Base-by-base conservation (phyloP, 768 basidiomycete species). In the Lentinus tigrinus region DNA sequence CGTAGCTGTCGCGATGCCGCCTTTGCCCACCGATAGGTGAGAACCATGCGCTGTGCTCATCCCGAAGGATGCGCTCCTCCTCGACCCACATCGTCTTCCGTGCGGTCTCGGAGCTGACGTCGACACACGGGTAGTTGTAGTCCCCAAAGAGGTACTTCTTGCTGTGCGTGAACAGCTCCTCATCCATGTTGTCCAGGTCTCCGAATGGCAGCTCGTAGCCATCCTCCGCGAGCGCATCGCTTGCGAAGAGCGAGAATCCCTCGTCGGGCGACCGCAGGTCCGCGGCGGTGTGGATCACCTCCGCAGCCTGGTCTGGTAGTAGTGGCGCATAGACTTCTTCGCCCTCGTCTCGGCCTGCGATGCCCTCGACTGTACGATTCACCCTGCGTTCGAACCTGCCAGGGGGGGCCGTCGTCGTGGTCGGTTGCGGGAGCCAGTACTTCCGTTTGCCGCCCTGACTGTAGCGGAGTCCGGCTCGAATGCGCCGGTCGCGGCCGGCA, bases 381-480 rank as follows among this genome's bases (percentile, higher is more conserved):
- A 81, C 66, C 1, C 75, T 70, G 23, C 80, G 69, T 61, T 77
- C 77, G 14, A 76, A 61, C 24, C 71, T 72, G 28, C 78, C 77
- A 14, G 74, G 71, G 3, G 75, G 75, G 8, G 71, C 71, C 23
- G 70, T 74, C 7, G 74, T 69, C 38, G 76, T 65, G 24, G 71
- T 76, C 0, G 84, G 81, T 65, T 87, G 85, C 0, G 95, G 94
- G 9, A 99, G 78, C 97, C 97, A 99, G 72, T 99, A 99, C 74
- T 99, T 99, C 56, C 80, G 79, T 69, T 85, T 84, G 1, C 96
- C 97, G n/a, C 94, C 94, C 54, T 88, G 83, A 47, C 86, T 85
- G 67, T 99, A 99, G 23, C 97, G 82, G 37, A 99, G 77, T 1
- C 97, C 97, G 0, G 97, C 97, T 42, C 88, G 80, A 55, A 98